phyloP scores from a whole-genome alignment of 352 stramenopile genomes.

The Phytophthora melonis region DNA sequence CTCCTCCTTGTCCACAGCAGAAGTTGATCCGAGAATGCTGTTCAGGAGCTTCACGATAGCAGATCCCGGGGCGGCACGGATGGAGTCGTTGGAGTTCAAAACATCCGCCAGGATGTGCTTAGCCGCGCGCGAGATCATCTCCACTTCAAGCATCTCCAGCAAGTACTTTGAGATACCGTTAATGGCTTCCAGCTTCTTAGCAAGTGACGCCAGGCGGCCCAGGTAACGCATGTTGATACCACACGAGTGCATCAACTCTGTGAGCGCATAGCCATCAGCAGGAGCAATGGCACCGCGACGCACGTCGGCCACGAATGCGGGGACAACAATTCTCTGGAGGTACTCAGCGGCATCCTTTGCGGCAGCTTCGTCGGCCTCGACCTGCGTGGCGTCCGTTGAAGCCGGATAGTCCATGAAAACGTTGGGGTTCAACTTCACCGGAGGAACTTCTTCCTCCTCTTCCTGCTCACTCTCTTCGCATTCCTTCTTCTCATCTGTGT shows the following conservation, averaged over 20 bases:
- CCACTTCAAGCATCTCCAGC: conserved; percentile 95
- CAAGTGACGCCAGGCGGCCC: conserved; percentile 90
- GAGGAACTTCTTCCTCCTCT: conserved; percentile 61
- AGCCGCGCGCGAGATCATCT: conserved; percentile 95
- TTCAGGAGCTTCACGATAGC: conserved; percentile 90
- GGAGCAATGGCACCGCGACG: conserved; percentile 82
- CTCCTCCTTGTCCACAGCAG: conserved; percentile 17
- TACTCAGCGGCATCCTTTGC: conserved; percentile 85
- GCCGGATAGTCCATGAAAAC: conserved; percentile 91
- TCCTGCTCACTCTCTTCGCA: conserved; percentile 45
- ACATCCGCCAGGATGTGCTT: conserved; percentile 90
- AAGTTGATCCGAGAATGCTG: conserved; percentile 69
- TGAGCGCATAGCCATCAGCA: conserved; percentile 92
- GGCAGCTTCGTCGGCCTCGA: conserved; percentile 70
- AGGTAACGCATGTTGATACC: conserved; percentile 98
- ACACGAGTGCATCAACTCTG: conserved; percentile 94
- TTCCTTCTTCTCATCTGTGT: conserved; percentile 38
- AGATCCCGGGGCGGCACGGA: conserved; percentile 74
- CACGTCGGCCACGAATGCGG: conserved; percentile 87
- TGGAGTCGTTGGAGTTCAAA: conserved; percentile 65
- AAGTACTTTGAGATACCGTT: conserved; percentile 93
- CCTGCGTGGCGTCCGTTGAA: conserved; percentile 73
- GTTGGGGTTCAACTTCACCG: conserved; percentile 87
- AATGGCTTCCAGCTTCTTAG: conserved; percentile 89
- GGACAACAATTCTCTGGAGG: conserved; percentile 87